Base-by-base conservation (phyloP, 129 eudicot genomes). In the Flaveria brownii region DNA sequence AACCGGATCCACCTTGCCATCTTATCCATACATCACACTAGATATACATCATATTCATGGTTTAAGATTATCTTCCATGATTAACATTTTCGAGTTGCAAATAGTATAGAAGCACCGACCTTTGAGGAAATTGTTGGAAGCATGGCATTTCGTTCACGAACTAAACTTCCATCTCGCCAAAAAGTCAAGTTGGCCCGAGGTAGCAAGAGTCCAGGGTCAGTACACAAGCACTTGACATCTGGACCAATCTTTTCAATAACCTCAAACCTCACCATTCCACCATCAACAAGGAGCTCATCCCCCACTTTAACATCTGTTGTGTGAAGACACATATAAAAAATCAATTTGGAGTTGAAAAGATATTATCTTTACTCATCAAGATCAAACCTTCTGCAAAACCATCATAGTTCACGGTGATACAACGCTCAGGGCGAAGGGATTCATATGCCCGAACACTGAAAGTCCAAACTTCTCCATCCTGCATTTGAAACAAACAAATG, bases 221-320 rank as follows among this genome's bases (percentile, higher is more conserved):
- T 95, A 72, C 99, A 91, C 70, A 70, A 80, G 79, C 97, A 89
- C 80, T 87, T 91, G 81, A 95, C 97, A 88, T 95, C 99, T 20
- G 99, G 99, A 72, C 99, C 99, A 80, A 95, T 86, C 77, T 89
- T 91, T 85, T 95, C 99, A 69, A 91, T 85, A 17, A 95, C 97
- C 71, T 95, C 97, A 86, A 91, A 95, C 76, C 97, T 92, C 84
- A 88, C 99, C 99, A 95, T 95, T 82, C 99, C 99, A 60, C 97
- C 99, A 75, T 91, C 99, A 14, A 95, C 97, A 46, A 91, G 88
- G 66, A 95, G 96, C 59, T 95, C 99, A 82, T 95, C 99, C 28
- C 99, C 99, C 14, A 87, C 94, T 80, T 87, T 83, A 77, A 94
- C 91, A 83, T 94, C 99, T 91, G 89, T 75, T 68, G 54, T 16